Conservation (phyloP, 306 rosid species). For the Vigna unguiculata region DNA sequence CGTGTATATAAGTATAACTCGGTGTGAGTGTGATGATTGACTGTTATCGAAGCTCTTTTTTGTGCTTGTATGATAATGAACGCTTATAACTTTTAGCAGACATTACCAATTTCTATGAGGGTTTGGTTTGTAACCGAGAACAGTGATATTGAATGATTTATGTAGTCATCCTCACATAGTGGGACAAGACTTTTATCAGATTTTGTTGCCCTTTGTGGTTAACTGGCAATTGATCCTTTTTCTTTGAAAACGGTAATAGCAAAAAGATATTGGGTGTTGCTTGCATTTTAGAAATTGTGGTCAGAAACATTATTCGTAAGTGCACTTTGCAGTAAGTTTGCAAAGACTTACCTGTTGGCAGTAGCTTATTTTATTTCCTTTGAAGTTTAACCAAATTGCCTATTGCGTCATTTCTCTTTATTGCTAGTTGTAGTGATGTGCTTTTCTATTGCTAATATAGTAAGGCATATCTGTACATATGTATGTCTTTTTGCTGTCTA, state of each 20-base stretch:
- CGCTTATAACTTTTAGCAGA: background rate
- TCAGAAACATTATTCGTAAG: background rate
- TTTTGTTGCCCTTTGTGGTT: slow-evolving; percentile 21
- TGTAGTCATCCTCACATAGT: background rate
- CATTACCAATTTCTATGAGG: background rate
- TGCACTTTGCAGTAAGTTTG: background rate
- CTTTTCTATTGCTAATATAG: background rate
- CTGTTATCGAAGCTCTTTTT: slow-evolving; percentile 8
- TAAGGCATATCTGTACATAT: background rate
- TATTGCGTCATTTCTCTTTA: background rate
- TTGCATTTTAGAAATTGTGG: slow-evolving; percentile 32
- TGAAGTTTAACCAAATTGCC: slow-evolving; percentile 29
- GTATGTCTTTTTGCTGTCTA: slow-evolving; percentile 31
- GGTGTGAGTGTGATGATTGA: slow-evolving; percentile 8
- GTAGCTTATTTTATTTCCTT: slow-evolving; percentile 20
- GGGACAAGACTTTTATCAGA: background rate
- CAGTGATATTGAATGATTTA: background rate
- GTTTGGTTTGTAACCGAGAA: background rate
- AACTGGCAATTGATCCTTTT: background rate
- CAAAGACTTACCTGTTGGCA: background rate
- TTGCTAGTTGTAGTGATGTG: background rate
- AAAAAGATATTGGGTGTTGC: slow-evolving; percentile 8
- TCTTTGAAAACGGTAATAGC: background rate
- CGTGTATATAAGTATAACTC: slow-evolving; percentile 2
- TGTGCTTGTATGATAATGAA: background rate